Percentiles rank a stretch among this genome's conserved stretches.
phyloP scores from a whole-genome alignment of 1,139 yeast species.

The Kodamaea fungicola region DNA sequence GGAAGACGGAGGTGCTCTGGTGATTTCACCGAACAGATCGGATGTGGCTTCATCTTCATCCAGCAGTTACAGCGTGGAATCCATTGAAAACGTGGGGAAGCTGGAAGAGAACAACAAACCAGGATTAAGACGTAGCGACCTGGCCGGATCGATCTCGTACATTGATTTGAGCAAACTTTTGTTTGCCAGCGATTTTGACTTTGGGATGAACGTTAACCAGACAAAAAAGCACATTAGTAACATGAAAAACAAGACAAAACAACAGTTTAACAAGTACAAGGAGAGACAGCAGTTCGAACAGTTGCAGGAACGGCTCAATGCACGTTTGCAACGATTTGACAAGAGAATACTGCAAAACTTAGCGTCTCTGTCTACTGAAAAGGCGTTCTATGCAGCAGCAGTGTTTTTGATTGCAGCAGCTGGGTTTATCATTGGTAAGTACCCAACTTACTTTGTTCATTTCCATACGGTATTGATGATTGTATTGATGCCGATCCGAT shows the following conservation, averaged over 20 bases:
- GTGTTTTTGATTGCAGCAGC: constrained; percentile 63
- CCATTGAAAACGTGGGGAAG: too few species aligned
- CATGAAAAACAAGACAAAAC: constrained; percentile 36
- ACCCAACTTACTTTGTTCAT: constrained; percentile 74
- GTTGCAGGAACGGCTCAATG: constrained; percentile 32
- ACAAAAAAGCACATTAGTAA: constrained; percentile 34
- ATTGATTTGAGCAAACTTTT: constrained; percentile 37
- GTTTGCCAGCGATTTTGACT: constrained; percentile 42
- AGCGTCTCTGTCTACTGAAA: constrained; percentile 67
- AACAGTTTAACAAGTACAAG: constrained; percentile 25
- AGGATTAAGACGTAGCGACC: constrained; percentile 5
- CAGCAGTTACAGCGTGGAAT: too few species aligned
- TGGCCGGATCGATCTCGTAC: constrained; percentile 28
- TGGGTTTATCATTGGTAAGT: constrained; percentile 76
- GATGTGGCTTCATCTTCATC: neutral
- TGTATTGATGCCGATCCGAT: constrained; percentile 77
- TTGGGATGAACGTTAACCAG: constrained; percentile 32
- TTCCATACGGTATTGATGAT: constrained; percentile 64
- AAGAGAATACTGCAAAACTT: constrained; percentile 48
- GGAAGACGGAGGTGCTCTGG: too few species aligned
- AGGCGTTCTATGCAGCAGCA: constrained; percentile 74
- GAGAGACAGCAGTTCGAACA: constrained; percentile 13
- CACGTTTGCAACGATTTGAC: constrained; percentile 53
- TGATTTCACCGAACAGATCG: too few species aligned
- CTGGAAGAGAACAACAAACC: neutral